Evolutionary conservation across 202 grass and related monocot genomes (phyloP), one percentile per base, ranked within the genome.

Genomic region (Cymbopogon flexuosus): DNA sequence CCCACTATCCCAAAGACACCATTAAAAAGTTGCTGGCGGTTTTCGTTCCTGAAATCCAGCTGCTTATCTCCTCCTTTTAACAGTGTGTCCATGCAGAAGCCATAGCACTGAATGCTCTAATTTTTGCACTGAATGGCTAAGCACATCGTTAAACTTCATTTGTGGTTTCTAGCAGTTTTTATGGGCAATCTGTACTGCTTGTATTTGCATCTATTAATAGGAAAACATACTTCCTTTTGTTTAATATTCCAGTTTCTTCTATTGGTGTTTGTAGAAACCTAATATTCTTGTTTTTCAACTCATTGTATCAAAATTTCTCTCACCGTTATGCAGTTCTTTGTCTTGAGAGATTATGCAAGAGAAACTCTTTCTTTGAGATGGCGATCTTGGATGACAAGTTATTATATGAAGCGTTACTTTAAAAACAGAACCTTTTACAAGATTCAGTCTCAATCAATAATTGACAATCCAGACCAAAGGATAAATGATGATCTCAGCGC

Each of bases 341-440:
- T 98, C 13, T 84, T 98, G 82, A 94, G 95, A 86, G 92, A 98
- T 76, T 98, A 98, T 85, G 92, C 95, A 71, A 93, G 83, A 78
- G 95, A 98, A 88, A 93, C 90, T 24, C 95, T 98, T 84, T 98
- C 95, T 60, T 89, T 98, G 64, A 89, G 95, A 90, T 98, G 95
- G 95, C 76, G 95, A 75, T 98, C 90, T 78, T 98, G 95, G 95
- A 98, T 94, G 95, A 98, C 95, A n/a, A 86, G 86, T 81, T 94
- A 94, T 76, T 98, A 98, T 82, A 94, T 98, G 95, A 81, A 94
- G 67, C 79, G 95, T 81, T 98, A 98, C 82, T 93, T 98, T 77
- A 76, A 89, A 36, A 94, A 93, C 76, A 86, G 68, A 79, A 94
- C 88, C 30, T 98, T 98, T 64, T 98, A 98, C 51, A 94, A 88